Base-by-base conservation (phyloP, 2,329 filamentous ascomycete species). In the Diaporthe helianthi region DNA sequence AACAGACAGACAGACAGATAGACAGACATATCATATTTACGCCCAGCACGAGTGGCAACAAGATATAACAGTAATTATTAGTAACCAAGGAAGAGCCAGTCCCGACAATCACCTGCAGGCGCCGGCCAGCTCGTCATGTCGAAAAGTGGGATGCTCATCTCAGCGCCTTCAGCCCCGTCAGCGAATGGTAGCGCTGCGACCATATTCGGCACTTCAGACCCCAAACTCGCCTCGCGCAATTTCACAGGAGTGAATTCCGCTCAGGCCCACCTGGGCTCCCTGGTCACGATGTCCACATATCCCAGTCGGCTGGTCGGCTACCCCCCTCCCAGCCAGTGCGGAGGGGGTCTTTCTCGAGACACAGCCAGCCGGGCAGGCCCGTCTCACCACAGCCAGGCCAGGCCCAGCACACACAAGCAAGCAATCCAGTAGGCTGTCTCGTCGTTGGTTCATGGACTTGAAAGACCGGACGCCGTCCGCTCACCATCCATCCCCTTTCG, bases 161-260 rank as follows among this genome's bases (percentile, higher is more conserved):
- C 58, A 49, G 58, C 19, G 29, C 58, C 58, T 41, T 47, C 58
- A 41, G 58, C 58, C 26, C 41, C 58, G 44, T 63, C 58, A 13
- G 58, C 58, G 58, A 63, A 63, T 63, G 41, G 58, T 29, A 63
- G 58, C 41, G 44, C n/a, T 63, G 58, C 29, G 58, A 63, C 29
- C 58, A 63, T 24, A 63, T 63, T 49, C 58, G 58, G 58, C 44
- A 63, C 58, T 63, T 63, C 58, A 63, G 58, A 63, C 58, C 58
- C 58, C 58, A 63, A 63, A 63, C 58, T 63, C 44, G 58, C 58
- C 58, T 63, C 29, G 41, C 29, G 58, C 58, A 63, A 63, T 63
- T 63, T 63, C 58, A 61, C 26, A 12, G 41, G 26, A 47, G 58
- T 24, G 17, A 36, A 36, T 63, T 49, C 58, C 58, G 44, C 58